phyloP scores from a whole-genome alignment of 2,329 filamentous ascomycete genomes.

The Scedosporium minutisporum region DNA sequence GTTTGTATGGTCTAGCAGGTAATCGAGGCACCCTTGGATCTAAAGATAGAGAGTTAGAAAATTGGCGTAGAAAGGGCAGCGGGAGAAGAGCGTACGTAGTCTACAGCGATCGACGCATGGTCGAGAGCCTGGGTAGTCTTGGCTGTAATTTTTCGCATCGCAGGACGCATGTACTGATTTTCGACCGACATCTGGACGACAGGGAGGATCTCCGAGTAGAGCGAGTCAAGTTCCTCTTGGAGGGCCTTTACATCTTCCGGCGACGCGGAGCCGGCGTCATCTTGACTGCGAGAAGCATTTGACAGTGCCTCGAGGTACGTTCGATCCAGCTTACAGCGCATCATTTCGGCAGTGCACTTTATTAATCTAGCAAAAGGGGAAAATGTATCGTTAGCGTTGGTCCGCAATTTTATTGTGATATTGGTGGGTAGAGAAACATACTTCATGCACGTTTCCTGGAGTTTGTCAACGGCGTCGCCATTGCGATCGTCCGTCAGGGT shows the following conservation, averaged over 20 bases:
- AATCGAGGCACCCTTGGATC: constrained; percentile 43
- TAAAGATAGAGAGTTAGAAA: constrained; percentile 20
- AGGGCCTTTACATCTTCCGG: constrained; percentile 37
- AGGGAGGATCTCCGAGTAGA: constrained; percentile 59
- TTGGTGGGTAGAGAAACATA: constrained; percentile 13
- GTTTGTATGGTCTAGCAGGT: constrained; percentile 37
- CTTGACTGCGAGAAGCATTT: constrained; percentile 15
- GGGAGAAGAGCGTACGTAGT: constrained; percentile 33
- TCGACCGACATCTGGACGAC: constrained; percentile 64
- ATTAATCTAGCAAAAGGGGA: constrained; percentile 31
- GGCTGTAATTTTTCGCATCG: constrained; percentile 34
- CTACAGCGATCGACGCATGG: constrained; percentile 35
- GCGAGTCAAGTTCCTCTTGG: constrained; percentile 57
- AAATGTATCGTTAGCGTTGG: neutral
- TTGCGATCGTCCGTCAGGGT: constrained; percentile 42
- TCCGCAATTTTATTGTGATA: neutral
- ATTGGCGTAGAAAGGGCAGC: fast-evolving
- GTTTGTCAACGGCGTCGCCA: constrained; percentile 40
- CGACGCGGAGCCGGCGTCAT: constrained; percentile 16
- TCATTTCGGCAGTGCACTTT: constrained; percentile 45
- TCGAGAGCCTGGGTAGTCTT: constrained; percentile 33
- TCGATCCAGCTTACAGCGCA: constrained; percentile 45
- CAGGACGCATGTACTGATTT: constrained; percentile 55
- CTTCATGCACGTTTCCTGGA: constrained; percentile 50
- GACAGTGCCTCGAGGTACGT: constrained; percentile 40